Conservation (phyloP, 1,284 basidiomycete genomes). For the Agroathelia rolfsii region DNA sequence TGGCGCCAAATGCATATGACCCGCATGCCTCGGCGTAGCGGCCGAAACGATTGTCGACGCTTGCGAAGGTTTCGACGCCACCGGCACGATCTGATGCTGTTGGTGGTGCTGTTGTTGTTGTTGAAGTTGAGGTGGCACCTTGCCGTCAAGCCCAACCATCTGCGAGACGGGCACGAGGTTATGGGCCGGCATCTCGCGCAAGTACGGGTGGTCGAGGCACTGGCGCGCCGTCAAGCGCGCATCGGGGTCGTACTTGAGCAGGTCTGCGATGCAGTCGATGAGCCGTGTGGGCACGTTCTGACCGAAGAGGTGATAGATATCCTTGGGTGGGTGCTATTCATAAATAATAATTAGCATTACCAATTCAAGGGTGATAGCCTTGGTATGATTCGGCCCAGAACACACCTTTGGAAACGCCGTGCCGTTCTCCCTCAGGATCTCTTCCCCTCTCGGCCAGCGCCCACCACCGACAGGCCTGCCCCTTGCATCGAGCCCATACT, state of each 20-base stretch:
- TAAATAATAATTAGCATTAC: conserved; percentile 9
- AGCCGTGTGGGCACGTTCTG: conserved; percentile 70
- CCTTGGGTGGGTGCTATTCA: conserved; percentile 66
- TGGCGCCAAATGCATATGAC: too few relatives aligned
- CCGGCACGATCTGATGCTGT: too few relatives aligned
- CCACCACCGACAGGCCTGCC: conserved; percentile 77
- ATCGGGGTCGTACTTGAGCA: conserved; percentile 89
- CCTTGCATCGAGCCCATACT: conserved; percentile 72
- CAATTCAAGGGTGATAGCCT: conserved; percentile 6
- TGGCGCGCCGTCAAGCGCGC: conserved; percentile 76
- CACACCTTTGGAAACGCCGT: conserved; percentile 84
- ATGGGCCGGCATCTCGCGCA: conserved; percentile 59
- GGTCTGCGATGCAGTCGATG: conserved; percentile 85
- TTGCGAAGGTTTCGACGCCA: too few relatives aligned
- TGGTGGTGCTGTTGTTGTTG: too few relatives aligned
- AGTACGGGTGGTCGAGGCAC: conserved; percentile 85
- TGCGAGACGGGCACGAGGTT: conserved; percentile 63
- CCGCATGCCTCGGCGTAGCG: too few relatives aligned
- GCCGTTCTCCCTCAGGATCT: conserved; percentile 81
- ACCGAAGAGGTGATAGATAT: conserved; percentile 75
- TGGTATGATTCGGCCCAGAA: conserved; percentile 11
- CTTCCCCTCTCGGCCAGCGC: conserved; percentile 76
- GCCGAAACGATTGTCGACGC: too few relatives aligned
- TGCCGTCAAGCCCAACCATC: too few relatives aligned
- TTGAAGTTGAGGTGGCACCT: too few relatives aligned